These are phyloP conservation scores for Teunomyces cretensis DNA, from an alignment of 805 yeast species.

Conservation along the genomic window DNA sequence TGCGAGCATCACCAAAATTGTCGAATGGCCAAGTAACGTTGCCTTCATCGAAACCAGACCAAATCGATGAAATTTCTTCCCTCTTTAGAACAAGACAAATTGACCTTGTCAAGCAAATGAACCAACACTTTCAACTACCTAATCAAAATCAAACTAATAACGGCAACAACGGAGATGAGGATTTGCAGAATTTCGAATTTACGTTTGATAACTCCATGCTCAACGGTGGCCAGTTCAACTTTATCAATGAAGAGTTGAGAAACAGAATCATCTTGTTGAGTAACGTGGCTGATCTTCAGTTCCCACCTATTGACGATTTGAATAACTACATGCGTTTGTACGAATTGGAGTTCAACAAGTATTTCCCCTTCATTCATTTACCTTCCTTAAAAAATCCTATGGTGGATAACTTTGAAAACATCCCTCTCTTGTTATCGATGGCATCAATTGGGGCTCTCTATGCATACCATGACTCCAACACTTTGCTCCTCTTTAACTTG, in stretches of 20 bases:
- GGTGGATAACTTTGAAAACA: conserved; percentile 44
- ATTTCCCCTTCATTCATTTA: conserved; percentile 81
- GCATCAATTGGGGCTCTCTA: conserved; percentile 89
- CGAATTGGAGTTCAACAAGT: conserved; percentile 74
- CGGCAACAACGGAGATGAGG: background rate
- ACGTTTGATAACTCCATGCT: conserved; percentile 7
- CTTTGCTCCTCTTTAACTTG: conserved; percentile 67
- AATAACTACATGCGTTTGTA: conserved; percentile 75
- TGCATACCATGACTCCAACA: conserved; percentile 75
- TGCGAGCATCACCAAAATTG: conserved; percentile 8
- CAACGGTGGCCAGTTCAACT: conserved; percentile 9
- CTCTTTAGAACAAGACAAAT: conserved; percentile 66
- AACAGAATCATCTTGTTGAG: conserved; percentile 51
- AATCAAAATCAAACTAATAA: background rate
- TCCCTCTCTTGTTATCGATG: conserved; percentile 75
- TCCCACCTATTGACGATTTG: conserved; percentile 75
- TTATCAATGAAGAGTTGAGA: conserved; percentile 44
- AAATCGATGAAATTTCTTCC: conserved; percentile 49
- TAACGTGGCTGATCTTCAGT: conserved; percentile 55
- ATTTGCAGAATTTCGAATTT: conserved; percentile 11
- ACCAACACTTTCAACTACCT: conserved; percentile 4
- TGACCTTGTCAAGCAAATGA: conserved; percentile 56
- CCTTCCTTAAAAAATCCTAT: conserved; percentile 49
- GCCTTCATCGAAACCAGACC: conserved; percentile 27
- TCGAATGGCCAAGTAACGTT: conserved; percentile 16